Conservation (phyloP, 1,284 basidiomycete genomes). For the Heterobasidion annosum region DNA sequence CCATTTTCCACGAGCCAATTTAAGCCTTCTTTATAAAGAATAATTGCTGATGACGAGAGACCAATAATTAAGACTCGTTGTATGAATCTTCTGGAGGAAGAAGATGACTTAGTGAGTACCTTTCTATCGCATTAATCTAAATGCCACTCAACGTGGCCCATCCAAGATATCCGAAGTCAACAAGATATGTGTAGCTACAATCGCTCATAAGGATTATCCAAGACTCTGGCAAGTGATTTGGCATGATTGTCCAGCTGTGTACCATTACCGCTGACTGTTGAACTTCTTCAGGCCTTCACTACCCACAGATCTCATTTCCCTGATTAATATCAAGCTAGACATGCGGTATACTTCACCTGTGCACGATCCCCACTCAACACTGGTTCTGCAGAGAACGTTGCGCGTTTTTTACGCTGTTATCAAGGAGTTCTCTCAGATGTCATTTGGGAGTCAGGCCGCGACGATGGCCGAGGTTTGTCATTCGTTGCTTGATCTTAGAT, state of each 20-base stretch:
- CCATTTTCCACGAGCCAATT: conserved; percentile 1
- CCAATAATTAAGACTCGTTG: conserved; percentile 48
- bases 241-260: conserved; percentile 3
- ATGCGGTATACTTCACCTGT: conserved; percentile 32
- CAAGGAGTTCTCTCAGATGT: conserved; percentile 60
- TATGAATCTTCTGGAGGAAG: conserved; percentile 57
- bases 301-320: conserved; percentile 43
- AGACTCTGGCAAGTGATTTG: conserved; percentile 39
- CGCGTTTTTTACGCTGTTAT: conserved; percentile 53
- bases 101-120: conserved; percentile 55
- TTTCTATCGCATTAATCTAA: conserved; percentile 1
- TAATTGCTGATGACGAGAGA: conserved; percentile 58
- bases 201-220: conserved; percentile 68
- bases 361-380: conserved; percentile 32
- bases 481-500: not conserved
- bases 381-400: conserved; percentile 54
- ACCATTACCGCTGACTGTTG: not conserved
- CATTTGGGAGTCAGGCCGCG: conserved; percentile 56
- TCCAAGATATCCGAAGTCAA: conserved; percentile 67
- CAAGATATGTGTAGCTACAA: conserved; percentile 56
- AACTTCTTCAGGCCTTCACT: conserved; percentile 46
- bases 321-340: conserved; percentile 44
- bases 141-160: not conserved
- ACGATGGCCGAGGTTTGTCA: conserved; percentile 48
- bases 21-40: conserved; percentile 28